Conservation (phyloP, 805 yeast species). For the Komagataella phaffii region DNA sequence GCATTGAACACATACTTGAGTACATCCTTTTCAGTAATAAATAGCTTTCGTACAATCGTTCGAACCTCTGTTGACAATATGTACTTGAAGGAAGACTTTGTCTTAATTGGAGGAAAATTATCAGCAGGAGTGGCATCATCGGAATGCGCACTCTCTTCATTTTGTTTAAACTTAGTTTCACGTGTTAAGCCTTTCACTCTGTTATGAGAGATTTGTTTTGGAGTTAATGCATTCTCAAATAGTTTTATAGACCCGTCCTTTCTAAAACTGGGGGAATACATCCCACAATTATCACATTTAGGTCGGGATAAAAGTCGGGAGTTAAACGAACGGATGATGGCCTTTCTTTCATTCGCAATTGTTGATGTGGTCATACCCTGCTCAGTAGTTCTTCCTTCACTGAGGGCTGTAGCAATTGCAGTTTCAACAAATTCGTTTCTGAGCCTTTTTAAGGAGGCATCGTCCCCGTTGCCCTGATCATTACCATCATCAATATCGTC, state of each 20-base stretch:
- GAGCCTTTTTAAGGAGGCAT: constrained; percentile 26
- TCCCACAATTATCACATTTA: constrained; percentile 91
- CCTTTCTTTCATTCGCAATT: constrained; percentile 78
- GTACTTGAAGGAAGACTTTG: constrained; percentile 68
- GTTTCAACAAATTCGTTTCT: constrained; percentile 60
- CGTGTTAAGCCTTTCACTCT: constrained; percentile 68
- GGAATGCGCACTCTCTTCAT: constrained; percentile 8
- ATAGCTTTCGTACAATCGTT: constrained; percentile 63
- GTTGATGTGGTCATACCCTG: constrained; percentile 72
- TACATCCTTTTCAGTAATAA: constrained; percentile 56
- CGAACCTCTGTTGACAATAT: constrained; percentile 80
- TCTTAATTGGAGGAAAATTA: constrained; percentile 37
- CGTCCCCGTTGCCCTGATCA: constrained; percentile 21
- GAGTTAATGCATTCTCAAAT: constrained; percentile 76
- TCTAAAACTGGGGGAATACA: constrained; percentile 89
- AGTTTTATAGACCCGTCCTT: constrained; percentile 91
- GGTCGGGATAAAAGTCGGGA: constrained; percentile 60
- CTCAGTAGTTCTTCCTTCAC: constrained; percentile 58
- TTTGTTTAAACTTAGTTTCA: constrained; percentile 49
- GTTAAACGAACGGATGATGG: constrained; percentile 58
- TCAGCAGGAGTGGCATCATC: constrained; percentile 11
- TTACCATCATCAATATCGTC: constrained; percentile 28
- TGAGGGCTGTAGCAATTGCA: constrained; percentile 61
- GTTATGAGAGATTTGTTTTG: constrained; percentile 72
- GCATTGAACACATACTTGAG: constrained; percentile 71